Base-by-base conservation (phyloP, 176 grass and related monocot species). In the Aegilops longissima region DNA sequence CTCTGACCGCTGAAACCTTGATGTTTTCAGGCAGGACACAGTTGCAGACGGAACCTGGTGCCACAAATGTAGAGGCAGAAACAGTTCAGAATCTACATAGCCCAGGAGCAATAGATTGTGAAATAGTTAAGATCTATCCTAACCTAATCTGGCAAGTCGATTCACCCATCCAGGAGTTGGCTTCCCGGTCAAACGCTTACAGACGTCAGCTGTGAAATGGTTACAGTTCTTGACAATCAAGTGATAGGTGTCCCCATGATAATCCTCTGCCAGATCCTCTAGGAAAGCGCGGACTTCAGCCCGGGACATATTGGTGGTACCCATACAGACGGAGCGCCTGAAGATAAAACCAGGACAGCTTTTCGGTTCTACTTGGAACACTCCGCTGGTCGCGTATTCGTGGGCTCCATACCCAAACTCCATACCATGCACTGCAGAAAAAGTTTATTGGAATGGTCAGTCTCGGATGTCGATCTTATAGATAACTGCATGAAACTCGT, bases 321-420 rank as follows among this genome's bases (percentile, higher is more conserved):
- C 96, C 10, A 98, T 83, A 65, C 88, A 92, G 56, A 98, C 78
- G 0, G 96, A 93, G 25, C 96, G 92, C 73, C 92, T 90, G 90
- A 95, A 98, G 77, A 80, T 85, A 79, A 95, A 98, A 3, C 96
- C 93, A 36, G 96, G 96, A 47, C 93, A 98, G 70, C 70, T 91
- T 88, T 91, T 95, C 5, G 96, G 93, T 73, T 98, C 93, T 45
- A 98, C 93, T 88, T 98, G 73, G 40, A 95, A 98, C 8, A 98
- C 93, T 58, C 93, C 96, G 8, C 91, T 95, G 24, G 93, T 83
- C 5, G 96, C 86, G 86, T 94, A 94, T 68, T 95, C 92, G 33
- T 98, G 96, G 61, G 96, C 96, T 73, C 96, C 96, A 83, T 91
- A 98, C 44, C 90, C 96, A 66, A 95, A 98, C 58, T 95, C 96